phyloP scores from a whole-genome alignment of 768 basidiomycete species.

The Pleurotus platypus region DNA sequence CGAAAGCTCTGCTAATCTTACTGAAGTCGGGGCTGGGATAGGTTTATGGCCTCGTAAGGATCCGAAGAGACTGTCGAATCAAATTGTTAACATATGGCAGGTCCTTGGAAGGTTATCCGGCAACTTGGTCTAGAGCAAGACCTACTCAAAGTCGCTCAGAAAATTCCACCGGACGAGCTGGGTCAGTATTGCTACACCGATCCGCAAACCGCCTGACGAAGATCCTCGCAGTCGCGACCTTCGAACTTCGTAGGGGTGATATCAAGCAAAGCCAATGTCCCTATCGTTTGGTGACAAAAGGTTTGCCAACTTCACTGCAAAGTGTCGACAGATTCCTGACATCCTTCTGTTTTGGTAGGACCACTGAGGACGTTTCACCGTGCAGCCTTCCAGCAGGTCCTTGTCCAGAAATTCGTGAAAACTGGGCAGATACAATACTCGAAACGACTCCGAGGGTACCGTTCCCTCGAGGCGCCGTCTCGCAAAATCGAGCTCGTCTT shows the following conservation, averaged over 20 bases:
- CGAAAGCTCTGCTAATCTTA: slow-evolving; percentile 45
- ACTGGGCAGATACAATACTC: slow-evolving; percentile 44
- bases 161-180: slow-evolving; percentile 30
- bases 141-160: slow-evolving; percentile 34
- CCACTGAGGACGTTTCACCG: slow-evolving; percentile 53
- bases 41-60: slow-evolving; percentile 45
- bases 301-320: slow-evolving; percentile 26
- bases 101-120: slow-evolving; percentile 46
- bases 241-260: slow-evolving; percentile 62
- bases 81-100: slow-evolving; percentile 18
- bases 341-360: slow-evolving; percentile 9
- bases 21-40: slow-evolving; percentile 62
- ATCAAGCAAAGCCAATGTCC: slow-evolving; percentile 44
- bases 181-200: slow-evolving; percentile 22
- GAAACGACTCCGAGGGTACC: slow-evolving; percentile 59
- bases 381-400: slow-evolving; percentile 59
- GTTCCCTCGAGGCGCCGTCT: slow-evolving; percentile 41
- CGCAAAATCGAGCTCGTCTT: slow-evolving; percentile 50
- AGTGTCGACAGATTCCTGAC: neutral
- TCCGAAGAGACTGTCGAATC: slow-evolving; percentile 3
- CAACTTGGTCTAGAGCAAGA: slow-evolving; percentile 45
- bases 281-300: slow-evolving; percentile 52
- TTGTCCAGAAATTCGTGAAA: slow-evolving; percentile 46
- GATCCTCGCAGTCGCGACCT: slow-evolving; percentile 37
- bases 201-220: slow-evolving; percentile 4